These are phyloP conservation scores for Artemisia tridentata DNA, from an alignment of 129 eudicot species.

Conservation along the genomic window DNA sequence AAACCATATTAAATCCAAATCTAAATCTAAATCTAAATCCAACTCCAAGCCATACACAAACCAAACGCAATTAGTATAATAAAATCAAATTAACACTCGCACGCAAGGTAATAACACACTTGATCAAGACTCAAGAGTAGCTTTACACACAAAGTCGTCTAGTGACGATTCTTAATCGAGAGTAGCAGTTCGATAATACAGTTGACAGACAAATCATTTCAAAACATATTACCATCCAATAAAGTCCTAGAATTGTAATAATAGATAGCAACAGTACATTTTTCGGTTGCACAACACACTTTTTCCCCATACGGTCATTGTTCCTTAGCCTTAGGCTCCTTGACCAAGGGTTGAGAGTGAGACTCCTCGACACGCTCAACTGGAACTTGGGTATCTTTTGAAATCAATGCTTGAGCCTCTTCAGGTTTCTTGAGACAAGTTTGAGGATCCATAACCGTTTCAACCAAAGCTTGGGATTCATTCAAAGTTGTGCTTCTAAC, in stretches of 20 bases:
- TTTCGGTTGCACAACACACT: not conserved
- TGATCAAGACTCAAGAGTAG: not conserved
- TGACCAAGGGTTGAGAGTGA: constrained; percentile 6
- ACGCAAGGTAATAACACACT: no score
- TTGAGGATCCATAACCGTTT: not conserved
- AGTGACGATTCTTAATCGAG: no score
- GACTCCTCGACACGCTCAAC: constrained; percentile 21
- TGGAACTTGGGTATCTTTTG: not conserved
- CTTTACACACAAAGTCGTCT: not conserved
- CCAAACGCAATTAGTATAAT: no score
- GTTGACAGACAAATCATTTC: not conserved
- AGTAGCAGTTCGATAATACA: not conserved
- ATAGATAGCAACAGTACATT: not conserved
- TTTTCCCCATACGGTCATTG: not conserved
- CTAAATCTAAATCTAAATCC: no score
- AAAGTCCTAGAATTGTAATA: not conserved
- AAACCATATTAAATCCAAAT: no score
- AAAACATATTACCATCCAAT: not conserved
- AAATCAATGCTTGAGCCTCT: constrained; percentile 12
- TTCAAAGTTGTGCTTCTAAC: constrained; percentile 28
- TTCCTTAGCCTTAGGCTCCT: constrained; percentile 16
- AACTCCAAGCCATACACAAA: no score
- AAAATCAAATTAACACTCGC: no score
- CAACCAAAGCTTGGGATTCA: constrained; percentile 21
- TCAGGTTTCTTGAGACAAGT: constrained; percentile 25